A percentile compares a stretch with the other conserved stretches of the same genome.
These are phyloP conservation scores for Flammula alnicola DNA, from an alignment of 1,284 basidiomycete species.

Conservation along the genomic window DNA sequence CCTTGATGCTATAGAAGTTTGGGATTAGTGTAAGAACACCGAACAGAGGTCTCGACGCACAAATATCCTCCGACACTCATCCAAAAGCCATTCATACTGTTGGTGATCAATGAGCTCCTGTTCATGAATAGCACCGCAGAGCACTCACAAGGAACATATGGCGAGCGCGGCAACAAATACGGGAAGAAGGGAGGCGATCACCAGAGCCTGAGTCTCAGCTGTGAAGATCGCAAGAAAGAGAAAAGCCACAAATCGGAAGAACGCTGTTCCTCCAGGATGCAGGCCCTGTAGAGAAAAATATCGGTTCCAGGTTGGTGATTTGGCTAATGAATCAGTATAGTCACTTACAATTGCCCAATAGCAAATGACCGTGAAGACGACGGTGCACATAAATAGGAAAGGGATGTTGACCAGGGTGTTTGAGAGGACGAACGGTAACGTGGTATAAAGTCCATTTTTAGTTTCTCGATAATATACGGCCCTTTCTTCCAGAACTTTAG, in stretches of 20 bases:
- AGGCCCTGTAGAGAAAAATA: conserved; percentile 42
- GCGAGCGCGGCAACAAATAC: conserved; percentile 68
- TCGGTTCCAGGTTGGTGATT: not conserved
- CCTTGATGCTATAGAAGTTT: conserved; percentile 44
- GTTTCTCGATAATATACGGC: conserved; percentile 56
- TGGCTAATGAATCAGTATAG: too few species aligned
- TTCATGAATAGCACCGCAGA: not conserved
- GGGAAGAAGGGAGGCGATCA: conserved; percentile 58
- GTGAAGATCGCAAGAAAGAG: conserved; percentile 60
- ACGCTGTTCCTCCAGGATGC: conserved; percentile 49
- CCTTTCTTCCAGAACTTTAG: conserved; percentile 53
- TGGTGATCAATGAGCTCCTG: not conserved
- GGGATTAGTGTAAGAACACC: not conserved
- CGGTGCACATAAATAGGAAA: conserved; percentile 56
- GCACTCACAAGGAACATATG: conserved; percentile 50
- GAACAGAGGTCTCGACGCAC: conserved; percentile 26
- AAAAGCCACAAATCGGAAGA: conserved; percentile 60
- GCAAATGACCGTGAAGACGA: conserved; percentile 44
- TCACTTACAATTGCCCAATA: conserved; percentile 44
- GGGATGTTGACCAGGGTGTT: conserved; percentile 64
- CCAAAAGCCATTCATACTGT: conserved; percentile 63
- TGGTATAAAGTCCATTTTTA: conserved; percentile 62
- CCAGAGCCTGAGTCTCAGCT: conserved; percentile 58
- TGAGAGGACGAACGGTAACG: conserved; percentile 52
- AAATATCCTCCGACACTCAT: conserved; percentile 51